Percentiles rank a stretch among this genome's conserved stretches.
phyloP scores from a whole-genome alignment of 306 rosid genomes.

The Clitoria ternatea region DNA sequence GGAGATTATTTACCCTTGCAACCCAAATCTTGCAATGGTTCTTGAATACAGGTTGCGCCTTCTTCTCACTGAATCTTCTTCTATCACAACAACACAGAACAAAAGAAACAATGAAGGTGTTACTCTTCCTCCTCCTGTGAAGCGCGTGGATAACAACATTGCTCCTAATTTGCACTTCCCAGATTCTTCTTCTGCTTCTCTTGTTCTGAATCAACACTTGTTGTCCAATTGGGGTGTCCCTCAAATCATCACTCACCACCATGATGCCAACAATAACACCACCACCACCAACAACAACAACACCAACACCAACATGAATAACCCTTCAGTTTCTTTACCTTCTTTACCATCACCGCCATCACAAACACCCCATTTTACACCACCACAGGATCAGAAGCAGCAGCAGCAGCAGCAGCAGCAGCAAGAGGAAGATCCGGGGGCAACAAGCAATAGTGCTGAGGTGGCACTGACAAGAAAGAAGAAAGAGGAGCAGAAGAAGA shows the following conservation, averaged over 20 bases:
- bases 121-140: background rate
- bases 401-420: background rate
- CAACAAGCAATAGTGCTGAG: background rate
- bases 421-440: constrained; percentile 26
- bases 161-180: constrained; percentile 26
- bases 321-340: constrained; percentile 30
- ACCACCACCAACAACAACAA: background rate
- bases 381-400: constrained; percentile 17
- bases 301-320: background rate
- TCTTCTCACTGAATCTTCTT: constrained; percentile 40
- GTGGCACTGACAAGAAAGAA: constrained; percentile 41
- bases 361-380: constrained; percentile 1
- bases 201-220: constrained; percentile 38
- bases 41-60: constrained; percentile 84
- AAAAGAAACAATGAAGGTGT: constrained; percentile 18
- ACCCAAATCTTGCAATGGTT: constrained; percentile 81
- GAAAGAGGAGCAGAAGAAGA: constrained; percentile 81
- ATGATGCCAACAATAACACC: background rate
- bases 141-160: constrained; percentile 5
- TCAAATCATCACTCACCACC: constrained; percentile 13
- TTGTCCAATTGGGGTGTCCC: constrained; percentile 55
- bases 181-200: constrained; percentile 6
- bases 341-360: constrained; percentile 23
- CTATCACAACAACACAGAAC: background rate
- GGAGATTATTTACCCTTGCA: constrained; percentile 91